Percentiles rank a stretch among this genome's conserved stretches.
phyloP scores from a whole-genome alignment of 2,329 filamentous ascomycete genomes.

The Fusarium sp. region DNA sequence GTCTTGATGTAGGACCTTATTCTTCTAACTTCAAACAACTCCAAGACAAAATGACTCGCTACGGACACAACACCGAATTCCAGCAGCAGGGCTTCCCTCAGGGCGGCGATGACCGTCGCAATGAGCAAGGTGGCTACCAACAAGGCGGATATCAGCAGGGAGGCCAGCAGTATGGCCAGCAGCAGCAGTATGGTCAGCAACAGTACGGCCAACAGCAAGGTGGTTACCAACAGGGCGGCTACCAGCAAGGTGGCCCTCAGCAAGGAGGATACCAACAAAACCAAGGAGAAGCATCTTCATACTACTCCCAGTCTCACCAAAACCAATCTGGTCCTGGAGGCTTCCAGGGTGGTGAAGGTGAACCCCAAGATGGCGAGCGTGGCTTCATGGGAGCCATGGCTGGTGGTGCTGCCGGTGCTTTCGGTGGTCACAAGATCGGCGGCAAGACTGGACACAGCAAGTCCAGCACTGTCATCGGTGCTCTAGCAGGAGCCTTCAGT shows the following conservation, averaged over 20 bases:
- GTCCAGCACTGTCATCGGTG: slow-evolving; percentile 53
- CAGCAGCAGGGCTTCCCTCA: slow-evolving; percentile 17
- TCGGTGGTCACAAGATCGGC: slow-evolving; percentile 55
- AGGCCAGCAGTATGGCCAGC: neutral
- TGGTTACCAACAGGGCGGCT: neutral
- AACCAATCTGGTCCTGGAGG: slow-evolving; percentile 6
- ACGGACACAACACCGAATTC: slow-evolving; percentile 24
- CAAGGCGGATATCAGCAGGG: slow-evolving; percentile 16
- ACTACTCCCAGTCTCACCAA: slow-evolving; percentile 18
- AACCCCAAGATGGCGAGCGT: slow-evolving; percentile 53
- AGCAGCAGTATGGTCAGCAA: slow-evolving; percentile 2
- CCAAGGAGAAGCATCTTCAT: slow-evolving; percentile 18
- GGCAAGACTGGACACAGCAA: slow-evolving; percentile 47
- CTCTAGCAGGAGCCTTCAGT: slow-evolving; percentile 54
- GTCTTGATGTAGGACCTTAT: neutral
- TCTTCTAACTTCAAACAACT: neutral
- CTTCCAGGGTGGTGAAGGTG: slow-evolving; percentile 31
- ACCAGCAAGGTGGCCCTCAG: neutral
- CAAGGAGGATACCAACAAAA: slow-evolving; percentile 18
- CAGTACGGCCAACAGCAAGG: slow-evolving; percentile 14
- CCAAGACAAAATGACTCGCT: slow-evolving; percentile 14
- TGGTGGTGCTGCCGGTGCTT: slow-evolving; percentile 55
- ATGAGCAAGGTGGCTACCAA: slow-evolving; percentile 15
- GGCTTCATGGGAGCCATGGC: slow-evolving; percentile 55
- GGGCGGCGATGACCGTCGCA: slow-evolving; percentile 8